Evolutionary conservation across 2,329 filamentous ascomycete genomes (phyloP).

Genomic region (Aspergillus sp.): DNA sequence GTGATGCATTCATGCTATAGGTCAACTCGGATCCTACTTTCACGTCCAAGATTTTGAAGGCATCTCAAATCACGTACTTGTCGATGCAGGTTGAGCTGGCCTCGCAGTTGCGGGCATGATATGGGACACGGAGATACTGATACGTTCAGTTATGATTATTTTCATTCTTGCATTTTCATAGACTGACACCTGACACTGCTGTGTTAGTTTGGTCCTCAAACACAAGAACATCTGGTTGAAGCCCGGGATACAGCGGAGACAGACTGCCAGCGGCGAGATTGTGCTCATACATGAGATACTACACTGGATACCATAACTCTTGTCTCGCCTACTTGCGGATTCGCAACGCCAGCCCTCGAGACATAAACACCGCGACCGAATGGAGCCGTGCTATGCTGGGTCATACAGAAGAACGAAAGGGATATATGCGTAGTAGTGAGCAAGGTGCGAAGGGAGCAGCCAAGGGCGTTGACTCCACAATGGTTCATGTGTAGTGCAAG

Average conservation of each 20-base stretch:
- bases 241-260: not conserved
- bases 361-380: not conserved
- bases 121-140: not conserved
- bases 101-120: not conserved
- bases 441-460: slow-evolving; percentile 50
- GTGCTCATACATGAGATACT: not conserved
- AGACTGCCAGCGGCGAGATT: not conserved
- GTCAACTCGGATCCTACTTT: slow-evolving; percentile 28
- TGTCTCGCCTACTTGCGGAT: not conserved
- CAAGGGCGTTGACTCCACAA: not conserved
- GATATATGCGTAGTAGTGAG: slow-evolving; percentile 56
- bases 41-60: not conserved
- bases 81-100: not conserved
- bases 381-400: slow-evolving; percentile 41
- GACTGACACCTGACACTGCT: not conserved
- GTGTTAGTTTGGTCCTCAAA: not conserved
- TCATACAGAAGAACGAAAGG: slow-evolving; percentile 52
- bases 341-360: not conserved
- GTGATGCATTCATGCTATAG: slow-evolving; percentile 22
- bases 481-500: not conserved
- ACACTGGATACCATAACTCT: not conserved
- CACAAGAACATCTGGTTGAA: not conserved
- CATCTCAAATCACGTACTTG: not conserved
- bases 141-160: not conserved
- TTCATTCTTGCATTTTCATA: not conserved